Conservation (phyloP, 371 early-diverging fungal species). For the Thermomucor indicae-seudaticae region DNA sequence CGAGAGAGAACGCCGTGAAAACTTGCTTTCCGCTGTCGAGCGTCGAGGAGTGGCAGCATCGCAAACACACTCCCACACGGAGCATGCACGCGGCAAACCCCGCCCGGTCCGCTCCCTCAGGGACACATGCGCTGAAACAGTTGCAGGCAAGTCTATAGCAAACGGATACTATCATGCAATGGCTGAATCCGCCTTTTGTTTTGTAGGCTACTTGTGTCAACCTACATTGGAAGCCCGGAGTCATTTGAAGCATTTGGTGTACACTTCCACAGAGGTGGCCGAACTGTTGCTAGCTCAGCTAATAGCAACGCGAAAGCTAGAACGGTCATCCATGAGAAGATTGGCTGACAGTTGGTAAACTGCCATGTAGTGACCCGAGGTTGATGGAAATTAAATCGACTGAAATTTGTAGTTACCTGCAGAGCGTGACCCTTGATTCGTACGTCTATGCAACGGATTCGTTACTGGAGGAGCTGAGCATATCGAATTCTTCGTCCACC, state of each 20-base stretch:
- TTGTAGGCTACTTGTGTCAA: constrained; percentile 20
- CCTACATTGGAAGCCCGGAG: constrained; percentile 10
- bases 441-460: constrained; percentile 41
- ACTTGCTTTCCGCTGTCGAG: neutral
- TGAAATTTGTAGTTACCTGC: constrained; percentile 23
- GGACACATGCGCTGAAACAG: constrained; percentile 18
- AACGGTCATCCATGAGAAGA: constrained; percentile 19
- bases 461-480: constrained; percentile 23
- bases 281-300: constrained; percentile 19
- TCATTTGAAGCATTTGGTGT: constrained; percentile 9
- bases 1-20: neutral
- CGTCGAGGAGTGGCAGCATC: neutral
- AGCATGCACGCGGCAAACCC: neutral
- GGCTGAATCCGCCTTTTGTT: neutral
- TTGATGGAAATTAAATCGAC: neutral
- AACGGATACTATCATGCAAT: neutral
- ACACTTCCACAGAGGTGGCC: constrained; percentile 24
- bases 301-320: constrained; percentile 19
- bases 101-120: constrained; percentile 15
- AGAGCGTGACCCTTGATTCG: constrained; percentile 26
- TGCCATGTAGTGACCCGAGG: neutral
- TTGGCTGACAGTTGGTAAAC: constrained; percentile 31
- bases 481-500: constrained; percentile 19
- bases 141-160: constrained; percentile 23
- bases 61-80: too few species aligned